These are phyloP conservation scores for Annulohypoxylon maeteangense DNA, from an alignment of 495 filamentous ascomycete species.

Conservation along the genomic window DNA sequence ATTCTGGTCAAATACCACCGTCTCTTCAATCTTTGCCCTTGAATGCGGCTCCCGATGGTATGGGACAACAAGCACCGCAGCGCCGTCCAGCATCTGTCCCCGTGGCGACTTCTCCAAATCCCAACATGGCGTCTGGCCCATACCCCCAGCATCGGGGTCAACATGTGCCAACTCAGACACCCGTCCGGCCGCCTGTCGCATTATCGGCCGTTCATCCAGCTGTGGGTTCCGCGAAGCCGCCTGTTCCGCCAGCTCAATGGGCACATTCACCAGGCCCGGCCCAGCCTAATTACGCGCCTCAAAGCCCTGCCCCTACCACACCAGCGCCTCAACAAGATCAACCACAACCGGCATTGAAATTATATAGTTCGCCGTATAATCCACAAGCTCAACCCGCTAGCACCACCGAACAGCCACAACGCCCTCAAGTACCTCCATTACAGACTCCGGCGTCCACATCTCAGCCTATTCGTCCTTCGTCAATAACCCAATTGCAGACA, in stretches of 20 bases:
- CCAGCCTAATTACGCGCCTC: slow-evolving; percentile 43
- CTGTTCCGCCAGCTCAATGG: slow-evolving; percentile 39
- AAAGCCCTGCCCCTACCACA: slow-evolving; percentile 36
- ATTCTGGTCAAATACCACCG: slow-evolving; percentile 49
- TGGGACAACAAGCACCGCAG: slow-evolving; percentile 41
- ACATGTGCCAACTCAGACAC: slow-evolving; percentile 38
- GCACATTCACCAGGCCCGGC: slow-evolving; percentile 29
- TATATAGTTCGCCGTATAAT: slow-evolving; percentile 54
- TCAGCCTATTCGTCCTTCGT: slow-evolving; percentile 30
- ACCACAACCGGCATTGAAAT: slow-evolving; percentile 44
- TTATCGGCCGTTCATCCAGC: slow-evolving; percentile 41
- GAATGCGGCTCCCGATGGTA: slow-evolving; percentile 46
- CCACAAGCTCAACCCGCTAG: slow-evolving; percentile 52
- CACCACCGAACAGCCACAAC: slow-evolving; percentile 31
- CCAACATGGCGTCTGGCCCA: slow-evolving; percentile 28
- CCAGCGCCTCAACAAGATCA: slow-evolving; percentile 48
- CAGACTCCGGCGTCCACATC: slow-evolving; percentile 39
- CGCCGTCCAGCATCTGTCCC: slow-evolving; percentile 40
- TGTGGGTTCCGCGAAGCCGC: slow-evolving; percentile 30
- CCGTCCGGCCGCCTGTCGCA: slow-evolving; percentile 42
- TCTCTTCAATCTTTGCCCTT: slow-evolving; percentile 48
- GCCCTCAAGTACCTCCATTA: slow-evolving; percentile 35
- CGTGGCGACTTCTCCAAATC: slow-evolving; percentile 35
- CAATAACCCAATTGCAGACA: slow-evolving; percentile 35
- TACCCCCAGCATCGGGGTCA: slow-evolving; percentile 36